Evolutionary conservation across 1,284 basidiomycete genomes (phyloP).

Genomic region (Boletus subluridellus): DNA sequence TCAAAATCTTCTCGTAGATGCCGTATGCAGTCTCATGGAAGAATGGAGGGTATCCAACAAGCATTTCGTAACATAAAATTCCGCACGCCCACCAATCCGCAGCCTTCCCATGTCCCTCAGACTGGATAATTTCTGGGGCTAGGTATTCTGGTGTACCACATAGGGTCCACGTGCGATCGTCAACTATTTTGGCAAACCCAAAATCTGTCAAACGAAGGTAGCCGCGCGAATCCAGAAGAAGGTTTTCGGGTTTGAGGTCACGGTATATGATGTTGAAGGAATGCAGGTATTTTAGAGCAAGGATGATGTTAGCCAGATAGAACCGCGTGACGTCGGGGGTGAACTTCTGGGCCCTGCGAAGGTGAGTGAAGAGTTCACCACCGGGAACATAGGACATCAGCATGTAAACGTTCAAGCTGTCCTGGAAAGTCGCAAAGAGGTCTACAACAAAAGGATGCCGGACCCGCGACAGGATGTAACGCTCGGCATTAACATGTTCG

Average conservation of each 20-base stretch:
- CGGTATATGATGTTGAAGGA: slow-evolving; percentile 99
- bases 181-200: slow-evolving; percentile 97
- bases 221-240: slow-evolving; percentile 90
- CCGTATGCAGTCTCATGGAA: slow-evolving; percentile 94
- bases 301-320: slow-evolving; percentile 94
- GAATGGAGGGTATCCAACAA: slow-evolving; percentile 90
- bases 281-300: slow-evolving; percentile 95
- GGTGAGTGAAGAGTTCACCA: slow-evolving; percentile 93
- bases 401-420: slow-evolving; percentile 96
- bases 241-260: slow-evolving; percentile 97
- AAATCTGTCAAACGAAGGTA: slow-evolving; percentile 98
- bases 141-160: slow-evolving; percentile 98
- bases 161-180: slow-evolving; percentile 98
- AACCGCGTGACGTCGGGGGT: slow-evolving; percentile 98
- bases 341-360: slow-evolving; percentile 90
- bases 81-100: slow-evolving; percentile 99
- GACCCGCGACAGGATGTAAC: slow-evolving; percentile 88
- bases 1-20: slow-evolving; percentile 92
- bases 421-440: slow-evolving; percentile 94
- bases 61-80: slow-evolving; percentile 97
- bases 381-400: slow-evolving; percentile 98
- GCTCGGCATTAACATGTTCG: slow-evolving; percentile 97
- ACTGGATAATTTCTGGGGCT: slow-evolving; percentile 93
- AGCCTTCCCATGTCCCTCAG: slow-evolving; percentile 95
- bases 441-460: slow-evolving; percentile 82